Conservation (phyloP, 805 yeast genomes). For the Yamadazyma paraphyllophila region DNA sequence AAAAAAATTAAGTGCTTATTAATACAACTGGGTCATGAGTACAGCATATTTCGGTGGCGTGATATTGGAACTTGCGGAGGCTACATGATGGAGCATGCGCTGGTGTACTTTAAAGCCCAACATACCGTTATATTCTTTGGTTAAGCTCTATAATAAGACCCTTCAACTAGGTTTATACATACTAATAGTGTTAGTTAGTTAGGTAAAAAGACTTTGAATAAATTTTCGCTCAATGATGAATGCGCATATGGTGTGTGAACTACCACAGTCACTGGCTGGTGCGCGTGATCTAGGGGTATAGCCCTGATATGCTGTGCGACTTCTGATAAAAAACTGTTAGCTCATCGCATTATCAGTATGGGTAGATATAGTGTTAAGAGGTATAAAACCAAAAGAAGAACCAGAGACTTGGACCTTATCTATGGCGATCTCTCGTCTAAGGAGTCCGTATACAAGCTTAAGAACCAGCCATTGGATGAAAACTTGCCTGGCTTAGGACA, state of each 20-base stretch:
- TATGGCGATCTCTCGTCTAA: slow-evolving; percentile 67
- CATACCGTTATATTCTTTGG: no score
- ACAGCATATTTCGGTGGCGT: background rate
- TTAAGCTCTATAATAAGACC: no score
- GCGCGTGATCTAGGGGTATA: background rate
- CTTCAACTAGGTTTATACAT: background rate
- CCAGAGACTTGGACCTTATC: slow-evolving; percentile 80
- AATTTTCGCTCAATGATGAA: background rate
- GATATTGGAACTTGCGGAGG: background rate
- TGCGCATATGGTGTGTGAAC: background rate
- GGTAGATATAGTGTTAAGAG: slow-evolving; percentile 84
- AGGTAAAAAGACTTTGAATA: slow-evolving; percentile 1
- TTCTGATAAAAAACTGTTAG: background rate
- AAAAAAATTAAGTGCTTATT: slow-evolving; percentile 3
- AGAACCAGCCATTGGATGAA: slow-evolving; percentile 86
- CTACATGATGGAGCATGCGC: no score
- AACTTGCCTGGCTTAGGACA: slow-evolving; percentile 93
- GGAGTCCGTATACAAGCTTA: slow-evolving; percentile 60
- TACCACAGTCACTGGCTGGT: background rate
- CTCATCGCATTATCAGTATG: slow-evolving; percentile 43
- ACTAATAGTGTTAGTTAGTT: slow-evolving; percentile 5
- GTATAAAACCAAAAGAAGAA: slow-evolving; percentile 87
- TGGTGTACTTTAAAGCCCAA: no score
- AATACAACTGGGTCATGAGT: slow-evolving; percentile 1
- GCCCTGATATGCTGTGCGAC: background rate